Evolutionary conservation across 164 flowering plant species (phyloP).

Genomic region (Kalanchoe fedtschenkoi): DNA sequence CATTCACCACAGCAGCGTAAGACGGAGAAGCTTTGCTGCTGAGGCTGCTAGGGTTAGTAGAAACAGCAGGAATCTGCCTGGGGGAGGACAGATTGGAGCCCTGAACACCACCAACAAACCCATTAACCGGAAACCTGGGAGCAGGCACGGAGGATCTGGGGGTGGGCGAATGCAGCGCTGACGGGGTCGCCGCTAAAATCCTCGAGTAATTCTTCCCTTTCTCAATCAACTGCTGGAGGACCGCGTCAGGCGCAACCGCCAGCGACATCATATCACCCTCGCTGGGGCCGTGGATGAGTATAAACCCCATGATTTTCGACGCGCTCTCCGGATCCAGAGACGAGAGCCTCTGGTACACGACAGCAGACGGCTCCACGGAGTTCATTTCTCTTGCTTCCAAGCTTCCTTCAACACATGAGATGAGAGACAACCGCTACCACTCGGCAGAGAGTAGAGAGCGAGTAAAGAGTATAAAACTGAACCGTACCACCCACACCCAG

Average conservation of each 20-base stretch:
- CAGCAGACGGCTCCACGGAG: conserved; percentile 33
- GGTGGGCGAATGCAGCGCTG: conserved; percentile 19
- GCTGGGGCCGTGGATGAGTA: conserved; percentile 54
- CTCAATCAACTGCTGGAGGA: conserved; percentile 31
- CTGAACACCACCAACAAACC: conserved; percentile 16
- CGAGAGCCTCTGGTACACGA: conserved; percentile 37
- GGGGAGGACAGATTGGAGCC: conserved; percentile 4
- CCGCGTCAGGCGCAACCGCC: conserved; percentile 56
- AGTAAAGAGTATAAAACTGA: too few species aligned
- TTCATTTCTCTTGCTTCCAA: conserved; percentile 27
- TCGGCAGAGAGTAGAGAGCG: too few species aligned
- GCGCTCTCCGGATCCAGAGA: conserved; percentile 55
- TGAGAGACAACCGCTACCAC: too few species aligned
- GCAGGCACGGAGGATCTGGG: too few species aligned
- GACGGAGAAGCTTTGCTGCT: conserved; percentile 16
- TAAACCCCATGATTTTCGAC: conserved; percentile 67
- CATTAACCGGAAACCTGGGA: conserved; percentile 13
- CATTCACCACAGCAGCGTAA: conserved; percentile 31
- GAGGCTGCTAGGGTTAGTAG: not conserved
- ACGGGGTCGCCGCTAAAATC: conserved; percentile 10
- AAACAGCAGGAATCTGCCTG: not conserved
- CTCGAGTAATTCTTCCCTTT: conserved; percentile 39
- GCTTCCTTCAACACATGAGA: not conserved
- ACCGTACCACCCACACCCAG: too few species aligned
- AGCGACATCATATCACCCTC: conserved; percentile 67